Evolutionary conservation across 768 basidiomycete species (phyloP).

Genomic region (Psilocybe tampanensis): DNA sequence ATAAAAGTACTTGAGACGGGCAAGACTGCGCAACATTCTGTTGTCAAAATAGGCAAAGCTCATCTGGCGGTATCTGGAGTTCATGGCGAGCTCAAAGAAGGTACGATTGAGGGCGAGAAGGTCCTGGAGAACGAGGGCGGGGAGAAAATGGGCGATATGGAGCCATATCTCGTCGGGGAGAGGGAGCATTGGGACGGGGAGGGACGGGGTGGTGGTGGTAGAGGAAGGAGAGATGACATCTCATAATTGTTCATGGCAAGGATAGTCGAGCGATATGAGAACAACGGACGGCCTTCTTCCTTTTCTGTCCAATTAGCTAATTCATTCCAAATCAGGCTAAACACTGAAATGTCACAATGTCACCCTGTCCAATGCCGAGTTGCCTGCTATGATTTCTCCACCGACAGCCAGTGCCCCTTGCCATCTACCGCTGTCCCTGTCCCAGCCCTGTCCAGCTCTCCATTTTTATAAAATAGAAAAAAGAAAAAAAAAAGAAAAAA

Average conservation of each 20-base stretch:
- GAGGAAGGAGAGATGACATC: conserved; percentile 3
- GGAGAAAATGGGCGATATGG: conserved; percentile 36
- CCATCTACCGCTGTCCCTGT: too few species aligned
- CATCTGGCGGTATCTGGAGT: conserved; percentile 48
- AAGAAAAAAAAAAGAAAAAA: too few species aligned
- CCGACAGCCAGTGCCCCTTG: too few species aligned
- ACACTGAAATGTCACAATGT: conserved; percentile 12
- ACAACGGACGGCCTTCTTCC: too few species aligned
- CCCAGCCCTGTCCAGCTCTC: too few species aligned
- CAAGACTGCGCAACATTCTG: conserved; percentile 43
- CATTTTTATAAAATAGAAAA: too few species aligned
- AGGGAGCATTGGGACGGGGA: conserved; percentile 18
- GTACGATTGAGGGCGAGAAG: conserved; percentile 39
- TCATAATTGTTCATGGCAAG: not conserved
- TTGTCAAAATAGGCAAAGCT: conserved; percentile 51
- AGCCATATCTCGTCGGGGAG: conserved; percentile 40
- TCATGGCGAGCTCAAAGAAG: conserved; percentile 45
- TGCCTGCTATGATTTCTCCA: too few species aligned
- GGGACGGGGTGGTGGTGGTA: conserved; percentile 4
- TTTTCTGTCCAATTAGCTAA: too few species aligned
- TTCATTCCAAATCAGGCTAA: not conserved
- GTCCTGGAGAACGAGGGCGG: conserved; percentile 31
- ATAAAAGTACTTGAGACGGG: conserved; percentile 36
- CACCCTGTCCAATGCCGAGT: not conserved
- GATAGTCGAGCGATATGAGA: not conserved